Conservation (phyloP, 306 rosid species). For the Vicia faba region DNA sequence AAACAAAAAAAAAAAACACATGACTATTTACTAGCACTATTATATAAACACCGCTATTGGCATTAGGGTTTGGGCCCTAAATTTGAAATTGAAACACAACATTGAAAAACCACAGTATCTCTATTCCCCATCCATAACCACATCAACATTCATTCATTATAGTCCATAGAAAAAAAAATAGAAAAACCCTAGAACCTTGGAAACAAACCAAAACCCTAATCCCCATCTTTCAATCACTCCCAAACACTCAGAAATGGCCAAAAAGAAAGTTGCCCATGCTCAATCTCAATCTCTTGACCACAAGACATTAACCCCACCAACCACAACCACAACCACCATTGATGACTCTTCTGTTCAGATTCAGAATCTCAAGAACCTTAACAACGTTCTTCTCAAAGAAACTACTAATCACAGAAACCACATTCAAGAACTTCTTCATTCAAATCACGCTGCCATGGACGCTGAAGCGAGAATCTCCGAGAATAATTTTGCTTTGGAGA, state of each 20-base stretch:
- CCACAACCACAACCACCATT: background rate
- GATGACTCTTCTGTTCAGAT: constrained; percentile 54
- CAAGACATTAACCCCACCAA: constrained; percentile 9
- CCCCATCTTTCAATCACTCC: background rate
- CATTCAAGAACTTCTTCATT: constrained; percentile 43
- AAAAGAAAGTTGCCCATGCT: constrained; percentile 49
- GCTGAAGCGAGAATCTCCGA: constrained; percentile 19
- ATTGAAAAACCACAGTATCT: too few species aligned
- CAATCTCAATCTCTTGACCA: constrained; percentile 32
- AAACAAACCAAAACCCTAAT: too few species aligned
- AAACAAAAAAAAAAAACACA: too few species aligned
- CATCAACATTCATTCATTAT: background rate
- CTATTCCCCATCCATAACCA: background rate
- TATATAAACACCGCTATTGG: background rate
- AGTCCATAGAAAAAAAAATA: too few species aligned
- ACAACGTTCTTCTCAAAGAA: constrained; percentile 62
- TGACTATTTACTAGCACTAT: background rate
- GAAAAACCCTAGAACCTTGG: too few species aligned
- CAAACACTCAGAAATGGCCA: constrained; percentile 51
- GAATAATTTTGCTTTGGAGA: constrained; percentile 31
- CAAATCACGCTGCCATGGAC: constrained; percentile 34
- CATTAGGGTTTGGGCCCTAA: constrained; percentile 15
- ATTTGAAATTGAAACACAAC: background rate
- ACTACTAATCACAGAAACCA: constrained; percentile 52
- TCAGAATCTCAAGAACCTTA: constrained; percentile 67